Conservation (phyloP, 2,329 filamentous ascomycete genomes). For the Aspergillus sclerotialis region DNA sequence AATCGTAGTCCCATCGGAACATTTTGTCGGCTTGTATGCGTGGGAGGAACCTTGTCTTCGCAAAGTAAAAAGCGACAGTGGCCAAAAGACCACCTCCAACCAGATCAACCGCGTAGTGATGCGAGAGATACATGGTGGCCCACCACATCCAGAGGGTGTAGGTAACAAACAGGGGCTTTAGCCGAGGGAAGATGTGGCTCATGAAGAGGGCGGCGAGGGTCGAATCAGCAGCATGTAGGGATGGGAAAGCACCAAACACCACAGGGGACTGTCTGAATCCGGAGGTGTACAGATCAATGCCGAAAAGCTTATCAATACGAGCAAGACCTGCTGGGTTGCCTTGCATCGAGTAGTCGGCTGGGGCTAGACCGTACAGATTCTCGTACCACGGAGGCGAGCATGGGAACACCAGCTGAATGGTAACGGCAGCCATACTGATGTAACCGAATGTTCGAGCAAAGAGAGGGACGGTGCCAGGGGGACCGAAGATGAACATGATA, state of each 20-base stretch:
- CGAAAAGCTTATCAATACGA: conserved; percentile 82
- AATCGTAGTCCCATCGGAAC: conserved; percentile 93
- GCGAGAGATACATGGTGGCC: conserved; percentile 96
- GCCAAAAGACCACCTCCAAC: conserved; percentile 77
- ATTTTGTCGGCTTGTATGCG: conserved; percentile 76
- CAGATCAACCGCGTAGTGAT: conserved; percentile 93
- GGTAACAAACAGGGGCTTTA: conserved; percentile 69
- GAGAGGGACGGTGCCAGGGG: conserved; percentile 75
- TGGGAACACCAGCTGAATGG: conserved; percentile 82
- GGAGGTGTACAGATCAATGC: conserved; percentile 86
- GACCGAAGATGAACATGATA: conserved; percentile 80
- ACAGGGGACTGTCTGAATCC: conserved; percentile 84
- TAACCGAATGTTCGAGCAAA: conserved; percentile 87
- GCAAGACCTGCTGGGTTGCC: conserved; percentile 85
- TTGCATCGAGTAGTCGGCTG: conserved; percentile 84
- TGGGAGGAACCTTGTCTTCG: conserved; percentile 73
- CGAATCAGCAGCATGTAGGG: conserved; percentile 81
- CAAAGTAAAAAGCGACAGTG: conserved; percentile 72
- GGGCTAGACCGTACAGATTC: conserved; percentile 81
- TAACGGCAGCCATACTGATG: conserved; percentile 81
- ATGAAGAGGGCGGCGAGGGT: conserved; percentile 88
- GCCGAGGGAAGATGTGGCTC: conserved; percentile 80
- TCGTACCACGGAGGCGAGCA: conserved; percentile 98
- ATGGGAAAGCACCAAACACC: conserved; percentile 92
- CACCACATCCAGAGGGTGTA: conserved; percentile 96